These are phyloP conservation scores for Plantago coronopus DNA, from an alignment of 305 asterid species.

Conservation along the genomic window DNA sequence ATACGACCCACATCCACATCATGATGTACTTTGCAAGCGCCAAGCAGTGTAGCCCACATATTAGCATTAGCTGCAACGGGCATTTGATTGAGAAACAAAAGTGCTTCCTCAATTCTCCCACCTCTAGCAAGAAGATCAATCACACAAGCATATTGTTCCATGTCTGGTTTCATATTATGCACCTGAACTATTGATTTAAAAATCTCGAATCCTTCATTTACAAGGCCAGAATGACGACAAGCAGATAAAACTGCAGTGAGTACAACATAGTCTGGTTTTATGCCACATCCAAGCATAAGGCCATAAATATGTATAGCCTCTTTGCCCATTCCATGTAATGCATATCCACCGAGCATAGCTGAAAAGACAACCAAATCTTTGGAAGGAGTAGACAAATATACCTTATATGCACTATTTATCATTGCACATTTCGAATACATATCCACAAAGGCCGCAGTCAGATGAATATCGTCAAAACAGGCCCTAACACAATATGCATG, in stretches of 20 bases:
- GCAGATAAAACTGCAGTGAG: conserved; percentile 77
- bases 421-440: conserved; percentile 79
- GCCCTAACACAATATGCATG: conserved; percentile 58
- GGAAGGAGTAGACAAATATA: conserved; percentile 48
- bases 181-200: conserved; percentile 47
- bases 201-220: conserved; percentile 59
- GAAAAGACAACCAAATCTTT: conserved; percentile 77
- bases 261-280: conserved; percentile 67
- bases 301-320: conserved; percentile 54
- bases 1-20: conserved; percentile 54
- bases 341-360: conserved; percentile 86
- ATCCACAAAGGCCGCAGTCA: conserved; percentile 63
- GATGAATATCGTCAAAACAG: conserved; percentile 54
- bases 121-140: conserved; percentile 85
- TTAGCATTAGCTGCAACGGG: conserved; percentile 58
- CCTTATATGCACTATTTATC: conserved; percentile 50
- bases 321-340: conserved; percentile 80
- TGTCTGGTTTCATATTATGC: conserved; percentile 56
- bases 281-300: conserved; percentile 55
- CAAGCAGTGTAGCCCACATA: conserved; percentile 77
- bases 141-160: conserved; percentile 81
- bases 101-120: conserved; percentile 66
- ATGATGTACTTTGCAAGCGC: conserved; percentile 72
- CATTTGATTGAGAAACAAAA: conserved; percentile 49
- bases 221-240: conserved; percentile 82